These are phyloP conservation scores for Epichloe baconii DNA, from an alignment of 2,329 filamentous ascomycete species.

Conservation along the genomic window DNA sequence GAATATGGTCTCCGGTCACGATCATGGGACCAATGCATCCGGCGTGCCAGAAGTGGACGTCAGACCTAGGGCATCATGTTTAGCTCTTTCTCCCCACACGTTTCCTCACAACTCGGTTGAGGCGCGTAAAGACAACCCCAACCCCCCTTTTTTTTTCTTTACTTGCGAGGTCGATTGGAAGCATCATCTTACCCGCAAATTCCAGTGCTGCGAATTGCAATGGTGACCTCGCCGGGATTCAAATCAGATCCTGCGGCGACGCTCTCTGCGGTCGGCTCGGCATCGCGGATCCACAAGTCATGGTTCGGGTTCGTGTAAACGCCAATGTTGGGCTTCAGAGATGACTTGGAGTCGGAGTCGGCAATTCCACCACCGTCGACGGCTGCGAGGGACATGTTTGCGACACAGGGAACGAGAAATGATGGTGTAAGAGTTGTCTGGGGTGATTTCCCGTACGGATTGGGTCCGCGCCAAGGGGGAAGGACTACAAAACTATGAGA, in stretches of 20 bases:
- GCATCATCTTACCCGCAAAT: constrained; percentile 66
- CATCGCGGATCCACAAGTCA: constrained; percentile 76
- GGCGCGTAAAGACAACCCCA: too few relatives aligned
- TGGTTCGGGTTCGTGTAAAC: constrained; percentile 92
- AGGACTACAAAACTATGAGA: not conserved
- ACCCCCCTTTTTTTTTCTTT: too few relatives aligned
- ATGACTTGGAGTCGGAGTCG: not conserved
- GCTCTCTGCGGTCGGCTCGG: constrained; percentile 62
- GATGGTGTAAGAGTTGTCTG: not conserved
- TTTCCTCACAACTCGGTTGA: too few relatives aligned
- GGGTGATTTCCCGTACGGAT: not conserved
- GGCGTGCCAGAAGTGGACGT: constrained; percentile 95
- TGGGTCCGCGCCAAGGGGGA: too few relatives aligned
- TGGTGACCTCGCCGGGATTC: constrained; percentile 70
- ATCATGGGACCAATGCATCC: constrained; percentile 96
- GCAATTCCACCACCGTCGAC: constrained; percentile 13
- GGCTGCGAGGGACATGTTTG: constrained; percentile 2
- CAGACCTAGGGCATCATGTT: constrained; percentile 45
- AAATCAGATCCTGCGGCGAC: constrained; percentile 56
- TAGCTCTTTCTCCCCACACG: not conserved
- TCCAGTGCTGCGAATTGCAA: constrained; percentile 85
- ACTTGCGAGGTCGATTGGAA: too few relatives aligned
- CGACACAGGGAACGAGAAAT: not conserved
- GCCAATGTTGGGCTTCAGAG: constrained; percentile 72
- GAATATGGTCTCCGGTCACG: constrained; percentile 74